Evolutionary conservation across 768 basidiomycete genomes (phyloP).

Genomic region (Gloeopeniophorella convolvens): DNA sequence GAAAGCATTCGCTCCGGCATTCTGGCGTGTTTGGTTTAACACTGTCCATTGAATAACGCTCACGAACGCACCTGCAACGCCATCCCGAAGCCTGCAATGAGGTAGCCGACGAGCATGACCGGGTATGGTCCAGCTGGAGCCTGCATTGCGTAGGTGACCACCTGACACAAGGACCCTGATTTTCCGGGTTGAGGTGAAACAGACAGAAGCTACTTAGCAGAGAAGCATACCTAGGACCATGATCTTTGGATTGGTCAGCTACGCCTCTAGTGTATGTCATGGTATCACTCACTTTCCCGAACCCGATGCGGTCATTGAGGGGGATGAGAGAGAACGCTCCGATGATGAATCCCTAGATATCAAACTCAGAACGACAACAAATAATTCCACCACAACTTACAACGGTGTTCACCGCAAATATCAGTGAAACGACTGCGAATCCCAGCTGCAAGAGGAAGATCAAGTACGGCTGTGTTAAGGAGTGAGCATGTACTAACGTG

Average conservation of each 20-base stretch:
- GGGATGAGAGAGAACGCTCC: conserved; percentile 37
- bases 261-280: neutral
- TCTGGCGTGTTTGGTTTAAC: conserved; percentile 23
- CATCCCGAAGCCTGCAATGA: conserved; percentile 39
- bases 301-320: conserved; percentile 33
- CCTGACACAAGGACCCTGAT: conserved; percentile 27
- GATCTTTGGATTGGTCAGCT: neutral
- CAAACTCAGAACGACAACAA: neutral
- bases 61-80: conserved; percentile 37
- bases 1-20: conserved; percentile 44
- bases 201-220: neutral
- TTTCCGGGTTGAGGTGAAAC: neutral
- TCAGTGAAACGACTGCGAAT: conserved; percentile 18
- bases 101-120: conserved; percentile 36
- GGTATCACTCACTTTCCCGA: conserved; percentile 34
- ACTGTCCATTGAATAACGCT: neutral
- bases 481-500: conserved; percentile 5
- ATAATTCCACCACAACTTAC: conserved; percentile 1
- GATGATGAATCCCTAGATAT: conserved; percentile 34
- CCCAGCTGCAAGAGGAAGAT: conserved; percentile 2
- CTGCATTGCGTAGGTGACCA: conserved; percentile 31
- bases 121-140: conserved; percentile 42
- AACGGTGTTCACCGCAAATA: conserved; percentile 17
- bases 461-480: neutral
- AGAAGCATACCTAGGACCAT: neutral